A percentile compares a stretch with the other conserved stretches of the same genome.
These are phyloP conservation scores for Claviceps pazoutovae DNA, from an alignment of 2,329 filamentous ascomycete species.

Conservation along the genomic window DNA sequence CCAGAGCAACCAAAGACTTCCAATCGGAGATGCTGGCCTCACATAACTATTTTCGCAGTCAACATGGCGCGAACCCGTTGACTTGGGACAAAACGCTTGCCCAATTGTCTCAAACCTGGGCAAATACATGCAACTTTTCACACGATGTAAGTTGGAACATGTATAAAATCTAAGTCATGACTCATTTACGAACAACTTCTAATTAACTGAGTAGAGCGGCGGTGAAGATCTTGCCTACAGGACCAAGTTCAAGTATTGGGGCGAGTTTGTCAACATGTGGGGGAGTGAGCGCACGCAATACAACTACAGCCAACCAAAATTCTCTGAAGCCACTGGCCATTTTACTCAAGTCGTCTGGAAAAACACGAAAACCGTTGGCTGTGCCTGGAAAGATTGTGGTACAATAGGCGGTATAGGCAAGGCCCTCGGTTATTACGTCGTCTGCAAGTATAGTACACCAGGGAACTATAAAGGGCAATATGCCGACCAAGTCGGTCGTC, in stretches of 20 bases:
- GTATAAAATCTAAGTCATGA: no score
- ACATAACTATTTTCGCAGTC: background rate
- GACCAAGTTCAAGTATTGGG: background rate
- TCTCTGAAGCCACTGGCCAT: background rate
- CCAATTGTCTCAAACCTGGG: background rate
- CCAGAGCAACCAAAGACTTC: background rate
- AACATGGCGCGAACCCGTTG: background rate
- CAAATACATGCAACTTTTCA: background rate
- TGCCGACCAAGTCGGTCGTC: background rate
- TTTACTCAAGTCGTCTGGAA: constrained; percentile 3
- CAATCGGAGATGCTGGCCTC: constrained; percentile 1
- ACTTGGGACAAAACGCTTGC: background rate
- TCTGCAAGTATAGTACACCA: constrained; percentile 2
- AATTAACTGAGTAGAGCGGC: background rate
- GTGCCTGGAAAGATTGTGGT: background rate
- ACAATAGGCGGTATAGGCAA: background rate
- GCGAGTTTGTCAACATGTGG: constrained; percentile 2
- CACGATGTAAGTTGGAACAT: background rate
- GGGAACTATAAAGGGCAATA: background rate
- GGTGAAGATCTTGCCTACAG: constrained; percentile 3
- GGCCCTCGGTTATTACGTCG: background rate
- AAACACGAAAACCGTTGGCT: background rate
- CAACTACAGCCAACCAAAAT: background rate
- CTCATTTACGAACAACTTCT: background rate
- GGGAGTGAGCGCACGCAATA: background rate